A percentile compares a stretch with the other conserved stretches of the same genome.
Conservation (phyloP, 192 early-diverging fungal genomes). For the Chytriomyces hyalinus region DNA sequence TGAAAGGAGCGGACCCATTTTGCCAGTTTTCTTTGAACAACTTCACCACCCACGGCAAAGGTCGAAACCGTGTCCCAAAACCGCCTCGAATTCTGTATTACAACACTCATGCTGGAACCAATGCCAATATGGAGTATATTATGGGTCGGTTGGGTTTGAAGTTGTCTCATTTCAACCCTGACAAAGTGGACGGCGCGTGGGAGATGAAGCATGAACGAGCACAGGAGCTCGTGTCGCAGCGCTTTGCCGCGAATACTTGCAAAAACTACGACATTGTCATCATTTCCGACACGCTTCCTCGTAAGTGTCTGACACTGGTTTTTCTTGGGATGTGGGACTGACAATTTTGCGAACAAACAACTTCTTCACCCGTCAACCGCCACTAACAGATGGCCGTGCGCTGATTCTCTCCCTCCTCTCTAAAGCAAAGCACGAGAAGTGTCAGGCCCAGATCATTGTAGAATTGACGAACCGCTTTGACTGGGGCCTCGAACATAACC, state of each 20-base stretch:
- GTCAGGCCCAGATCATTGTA: not conserved
- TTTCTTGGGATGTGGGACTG: no score
- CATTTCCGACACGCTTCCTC: not conserved
- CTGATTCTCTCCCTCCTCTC: not conserved
- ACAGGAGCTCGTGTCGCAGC: not conserved
- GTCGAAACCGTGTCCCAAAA: not conserved
- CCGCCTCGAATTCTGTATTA: conserved; percentile 12
- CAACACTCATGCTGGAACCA: conserved; percentile 26
- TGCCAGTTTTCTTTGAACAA: no score
- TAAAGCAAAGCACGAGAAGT: not conserved
- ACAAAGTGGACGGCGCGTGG: not conserved
- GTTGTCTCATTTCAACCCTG: conserved; percentile 6
- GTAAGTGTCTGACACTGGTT: no score
- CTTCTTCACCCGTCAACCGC: no score
- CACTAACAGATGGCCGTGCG: conserved; percentile 8
- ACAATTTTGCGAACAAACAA: no score
- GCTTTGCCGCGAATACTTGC: not conserved
- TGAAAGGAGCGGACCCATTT: no score
- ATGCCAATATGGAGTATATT: conserved; percentile 1
- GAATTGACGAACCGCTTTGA: conserved; percentile 30
- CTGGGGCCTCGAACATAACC: conserved; percentile 2
- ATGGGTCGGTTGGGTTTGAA: not conserved
- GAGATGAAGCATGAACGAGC: not conserved
- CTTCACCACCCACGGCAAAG: not conserved
- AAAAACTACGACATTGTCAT: not conserved